Evolutionary conservation across 2,329 filamentous ascomycete genomes (phyloP), one percentile per base, ranked within the genome.

Genomic region (Hypoxylon sp.): DNA sequence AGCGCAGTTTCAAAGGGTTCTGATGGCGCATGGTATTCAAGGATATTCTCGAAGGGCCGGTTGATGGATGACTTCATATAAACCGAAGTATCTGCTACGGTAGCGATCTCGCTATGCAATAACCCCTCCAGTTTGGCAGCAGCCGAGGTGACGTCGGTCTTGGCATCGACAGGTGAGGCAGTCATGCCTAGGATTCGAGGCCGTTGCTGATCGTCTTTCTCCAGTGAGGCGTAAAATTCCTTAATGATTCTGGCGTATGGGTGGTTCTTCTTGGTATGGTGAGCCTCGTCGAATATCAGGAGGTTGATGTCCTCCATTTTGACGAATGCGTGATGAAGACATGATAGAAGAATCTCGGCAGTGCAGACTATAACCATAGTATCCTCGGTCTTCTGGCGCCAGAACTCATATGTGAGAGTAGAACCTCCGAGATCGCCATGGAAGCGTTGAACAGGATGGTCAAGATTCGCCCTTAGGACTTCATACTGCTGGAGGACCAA

Each of bases 151-250:
- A 96, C 80, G 59, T 96, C 86, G 0, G 82, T 81, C 64, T 90
- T 88, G 0, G 90, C 85, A 72, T 97, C 92, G 2, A 97, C 87
- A 0, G 94, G 94, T 0, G 94, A 97, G 5, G 94, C 94, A 1
- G 94, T 99, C 93, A 97, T 97, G 17, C 93, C 93, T 60, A 99
- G 89, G 13, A 99, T 86, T 26, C 86, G 87, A 3, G 94, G 94
- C 3, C 84, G 79, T 36, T 72, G 73, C 0, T 66, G 62, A 0
- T 68, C 57, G 1, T 77, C 72, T 1, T 68, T 61, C 20, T 78
- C 74, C 2, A 78, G 71, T 1, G 83, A 58, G 20, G 56, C 63
- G 65, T 97, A 97, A 61, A 90, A 91, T 51, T 96, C 88, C 63
- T 89, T 91, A 72, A 99, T 90, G 51, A 99, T 94, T 19, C 84